A percentile compares a stretch with the other conserved stretches of the same genome.
Conservation (phyloP, 257 asterid species). For the Datura wrightii region DNA sequence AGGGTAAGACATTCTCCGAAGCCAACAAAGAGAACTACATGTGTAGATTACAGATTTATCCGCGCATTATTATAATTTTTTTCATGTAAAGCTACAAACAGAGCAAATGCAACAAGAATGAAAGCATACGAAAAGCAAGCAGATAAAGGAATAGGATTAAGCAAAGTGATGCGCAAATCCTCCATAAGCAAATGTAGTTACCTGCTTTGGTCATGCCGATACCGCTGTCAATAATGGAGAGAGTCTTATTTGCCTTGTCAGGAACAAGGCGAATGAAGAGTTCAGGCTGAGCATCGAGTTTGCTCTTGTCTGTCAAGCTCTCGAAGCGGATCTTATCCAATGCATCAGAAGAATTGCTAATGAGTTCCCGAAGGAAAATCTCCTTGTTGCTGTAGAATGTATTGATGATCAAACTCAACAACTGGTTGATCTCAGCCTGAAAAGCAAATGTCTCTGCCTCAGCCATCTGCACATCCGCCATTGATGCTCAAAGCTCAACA, state of each 20-base stretch:
- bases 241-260: conserved; percentile 31
- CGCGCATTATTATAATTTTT: no score
- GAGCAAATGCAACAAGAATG: not conserved
- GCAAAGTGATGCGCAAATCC: not conserved
- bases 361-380: conserved; percentile 23
- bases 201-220: conserved; percentile 38
- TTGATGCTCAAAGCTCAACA: not conserved
- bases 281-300: conserved; percentile 34
- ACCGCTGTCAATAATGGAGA: conserved; percentile 33
- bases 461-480: conserved; percentile 24
- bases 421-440: conserved; percentile 24
- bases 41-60: not conserved
- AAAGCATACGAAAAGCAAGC: not conserved
- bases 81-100: not conserved
- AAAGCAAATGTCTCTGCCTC: conserved; percentile 24
- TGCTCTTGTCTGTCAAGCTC: conserved; percentile 34
- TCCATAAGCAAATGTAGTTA: not conserved
- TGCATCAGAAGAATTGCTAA: conserved; percentile 31
- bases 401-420: conserved; percentile 19
- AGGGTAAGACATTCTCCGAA: not conserved
- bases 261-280: conserved; percentile 34
- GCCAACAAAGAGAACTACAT: not conserved
- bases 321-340: conserved; percentile 31
- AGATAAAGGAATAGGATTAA: not conserved
- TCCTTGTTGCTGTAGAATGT: conserved; percentile 20